These are phyloP conservation scores for Chlorella sp. DNA, from an alignment of 139 green algal species.

Conservation along the genomic window DNA sequence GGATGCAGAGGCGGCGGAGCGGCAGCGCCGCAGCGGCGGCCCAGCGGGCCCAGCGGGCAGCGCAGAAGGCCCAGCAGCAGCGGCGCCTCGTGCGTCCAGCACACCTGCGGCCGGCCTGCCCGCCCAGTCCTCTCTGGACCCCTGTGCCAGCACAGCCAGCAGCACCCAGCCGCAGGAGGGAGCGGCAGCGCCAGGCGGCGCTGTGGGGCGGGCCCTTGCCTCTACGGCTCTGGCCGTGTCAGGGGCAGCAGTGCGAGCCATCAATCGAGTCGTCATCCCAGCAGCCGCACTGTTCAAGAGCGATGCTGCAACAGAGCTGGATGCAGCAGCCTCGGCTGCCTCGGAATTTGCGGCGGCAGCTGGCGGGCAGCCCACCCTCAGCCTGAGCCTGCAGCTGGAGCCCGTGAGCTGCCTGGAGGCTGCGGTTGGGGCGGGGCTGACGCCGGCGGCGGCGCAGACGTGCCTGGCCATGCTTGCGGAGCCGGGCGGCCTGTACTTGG, in stretches of 20 bases:
- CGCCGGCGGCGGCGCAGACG: constrained; percentile 37
- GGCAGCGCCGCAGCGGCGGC: neutral
- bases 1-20: neutral
- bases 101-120: too few species aligned
- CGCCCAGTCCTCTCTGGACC: too few species aligned
- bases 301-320: neutral
- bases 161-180: too few species aligned
- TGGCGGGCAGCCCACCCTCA: neutral
- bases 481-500: constrained; percentile 62
- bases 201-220: too few species aligned
- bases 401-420: constrained; percentile 16
- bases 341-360: neutral
- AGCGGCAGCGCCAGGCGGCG: too few species aligned
- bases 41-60: neutral
- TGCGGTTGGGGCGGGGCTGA: neutral
- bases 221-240: too few species aligned
- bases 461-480: constrained; percentile 55
- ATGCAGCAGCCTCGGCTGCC: neutral
- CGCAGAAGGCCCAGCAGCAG: too few species aligned
- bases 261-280: too few species aligned
- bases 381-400: constrained; percentile 13
- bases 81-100: too few species aligned
- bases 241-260: too few species aligned
- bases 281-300: neutral
- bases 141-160: too few species aligned